Evolutionary conservation across 1,139 yeast genomes (phyloP).

Genomic region (Debaryomyces singareniensis): DNA sequence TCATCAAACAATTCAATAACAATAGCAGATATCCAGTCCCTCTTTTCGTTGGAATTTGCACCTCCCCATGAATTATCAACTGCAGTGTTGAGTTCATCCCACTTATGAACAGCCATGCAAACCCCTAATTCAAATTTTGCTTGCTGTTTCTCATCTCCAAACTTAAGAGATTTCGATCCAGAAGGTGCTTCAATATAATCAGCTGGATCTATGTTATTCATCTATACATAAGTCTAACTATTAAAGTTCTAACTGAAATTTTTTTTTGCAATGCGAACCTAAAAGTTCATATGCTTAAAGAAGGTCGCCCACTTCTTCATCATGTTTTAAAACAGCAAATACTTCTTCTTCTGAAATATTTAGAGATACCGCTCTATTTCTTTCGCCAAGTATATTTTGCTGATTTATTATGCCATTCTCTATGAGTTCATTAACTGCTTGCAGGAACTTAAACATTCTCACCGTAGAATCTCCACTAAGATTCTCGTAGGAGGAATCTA

Average conservation of each 20-base stretch:
- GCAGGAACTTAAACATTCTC: slow-evolving; percentile 41
- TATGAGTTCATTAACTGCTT: slow-evolving; percentile 56
- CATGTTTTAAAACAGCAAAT: slow-evolving; percentile 51
- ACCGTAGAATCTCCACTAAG: slow-evolving; percentile 12
- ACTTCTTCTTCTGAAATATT: slow-evolving; percentile 70
- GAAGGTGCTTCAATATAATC: slow-evolving; percentile 39
- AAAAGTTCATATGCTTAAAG: neutral
- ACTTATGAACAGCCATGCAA: slow-evolving; percentile 77
- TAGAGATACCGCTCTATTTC: slow-evolving; percentile 57
- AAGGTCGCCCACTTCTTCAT: slow-evolving; percentile 22
- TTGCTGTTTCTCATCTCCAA: slow-evolving; percentile 61
- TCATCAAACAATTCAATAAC: slow-evolving; percentile 74
- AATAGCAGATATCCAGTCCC: slow-evolving; percentile 91
- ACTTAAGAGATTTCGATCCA: slow-evolving; percentile 36
- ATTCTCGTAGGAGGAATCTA: slow-evolving; percentile 6
- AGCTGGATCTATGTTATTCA: slow-evolving; percentile 36
- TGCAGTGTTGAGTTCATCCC: slow-evolving; percentile 88
- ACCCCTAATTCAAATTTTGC: slow-evolving; percentile 91
- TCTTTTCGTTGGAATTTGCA: slow-evolving; percentile 76
- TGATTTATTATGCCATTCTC: slow-evolving; percentile 73
- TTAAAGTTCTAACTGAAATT: neutral
- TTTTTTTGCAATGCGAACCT: slow-evolving; percentile 1
- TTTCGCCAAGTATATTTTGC: slow-evolving; percentile 63
- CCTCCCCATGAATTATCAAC: slow-evolving; percentile 99
- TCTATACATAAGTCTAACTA: slow-evolving; percentile 5